These are phyloP conservation scores for Endoconidiophora laricicola DNA, from an alignment of 2,329 filamentous ascomycete genomes.

Conservation along the genomic window DNA sequence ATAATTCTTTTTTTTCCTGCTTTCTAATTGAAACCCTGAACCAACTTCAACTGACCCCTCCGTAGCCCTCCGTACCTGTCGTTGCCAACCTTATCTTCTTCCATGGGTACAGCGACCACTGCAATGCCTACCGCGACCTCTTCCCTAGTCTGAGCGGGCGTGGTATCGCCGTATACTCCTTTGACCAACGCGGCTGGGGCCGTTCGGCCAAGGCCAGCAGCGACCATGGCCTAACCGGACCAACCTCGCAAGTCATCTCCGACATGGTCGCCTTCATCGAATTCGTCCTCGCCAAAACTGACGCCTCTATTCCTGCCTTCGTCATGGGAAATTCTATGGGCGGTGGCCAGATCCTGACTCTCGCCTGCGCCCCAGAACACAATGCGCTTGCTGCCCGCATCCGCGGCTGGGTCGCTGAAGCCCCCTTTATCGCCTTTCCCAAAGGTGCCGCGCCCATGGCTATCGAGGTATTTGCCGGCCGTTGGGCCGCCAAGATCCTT, in stretches of 20 bases:
- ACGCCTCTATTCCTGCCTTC: conserved; percentile 47
- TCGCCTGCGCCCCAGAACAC: conserved; percentile 34
- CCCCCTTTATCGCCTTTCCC: conserved; percentile 64
- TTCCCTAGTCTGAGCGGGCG: conserved; percentile 52
- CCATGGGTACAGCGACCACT: conserved; percentile 81
- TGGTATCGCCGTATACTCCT: conserved; percentile 59
- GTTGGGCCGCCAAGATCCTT: conserved; percentile 49
- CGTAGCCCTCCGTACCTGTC: conserved; percentile 35
- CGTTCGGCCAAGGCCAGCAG: conserved; percentile 44
- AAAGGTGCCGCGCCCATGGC: conserved; percentile 44
- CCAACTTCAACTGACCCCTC: background rate
- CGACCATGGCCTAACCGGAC: conserved; percentile 56
- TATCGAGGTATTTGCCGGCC: conserved; percentile 47
- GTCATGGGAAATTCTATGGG: conserved; percentile 88
- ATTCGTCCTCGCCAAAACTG: conserved; percentile 38
- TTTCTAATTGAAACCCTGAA: no score
- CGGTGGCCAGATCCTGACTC: conserved; percentile 55
- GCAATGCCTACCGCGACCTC: conserved; percentile 59
- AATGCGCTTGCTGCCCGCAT: conserved; percentile 41
- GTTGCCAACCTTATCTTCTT: conserved; percentile 65
- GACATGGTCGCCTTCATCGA: conserved; percentile 59
- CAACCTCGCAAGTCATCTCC: conserved; percentile 53
- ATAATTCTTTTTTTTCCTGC: background rate
- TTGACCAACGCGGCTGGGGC: conserved; percentile 87
- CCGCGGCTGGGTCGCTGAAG: conserved; percentile 57